Base-by-base conservation (phyloP, 2,329 filamentous ascomycete genomes). In the Pleochaeta shiraiana region DNA sequence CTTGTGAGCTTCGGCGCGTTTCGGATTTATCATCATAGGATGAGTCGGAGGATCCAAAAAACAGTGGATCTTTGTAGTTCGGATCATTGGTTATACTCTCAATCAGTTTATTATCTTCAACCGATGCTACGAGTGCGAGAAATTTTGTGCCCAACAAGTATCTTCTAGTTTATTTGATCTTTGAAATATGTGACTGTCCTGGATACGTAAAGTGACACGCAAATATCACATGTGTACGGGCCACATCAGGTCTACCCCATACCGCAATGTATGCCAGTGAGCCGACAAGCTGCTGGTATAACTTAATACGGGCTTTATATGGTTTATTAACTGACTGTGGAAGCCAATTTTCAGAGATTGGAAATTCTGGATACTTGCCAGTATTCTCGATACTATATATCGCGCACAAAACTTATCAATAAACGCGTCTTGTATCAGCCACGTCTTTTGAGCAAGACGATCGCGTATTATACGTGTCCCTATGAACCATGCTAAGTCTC, bases 321-420 rank as follows among this genome's bases (percentile, higher is more conserved):
- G 59, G 31, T n/a, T 62, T 33, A 19, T 43, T 33, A 34, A 9
- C 26, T 62, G 59, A 62, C 24, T 62, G 31, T 39, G 59, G 59
- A 9, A 62, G 33, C 59, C 59, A 39, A 43, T 62, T 62, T 62
- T 62, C 59, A n/a, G 33, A 24, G 21, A 62, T 6, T 11, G 33
- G 59, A 9, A 43, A 14, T 26, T 62, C 59, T 39, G 59, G 59
- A 39, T 12, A n/a, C n/a, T 62, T 62, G 7, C 33, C 59, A 34
- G 39, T 9, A 26, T 3, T 43, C 19, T 62, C 30, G 14, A 62
- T 39, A 11, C 30, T n/a, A 26, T n/a, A n/a, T 39, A 62, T 2
- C 59, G 3, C 19, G 59, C 59, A 62, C 59, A 62, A 7, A 62
- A 5, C 26, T 62, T 62, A 16, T 62, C 59, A 28, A 62, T 62